Conservation (phyloP, 2,329 filamentous ascomycete species). For the Grosmannia huntii region DNA sequence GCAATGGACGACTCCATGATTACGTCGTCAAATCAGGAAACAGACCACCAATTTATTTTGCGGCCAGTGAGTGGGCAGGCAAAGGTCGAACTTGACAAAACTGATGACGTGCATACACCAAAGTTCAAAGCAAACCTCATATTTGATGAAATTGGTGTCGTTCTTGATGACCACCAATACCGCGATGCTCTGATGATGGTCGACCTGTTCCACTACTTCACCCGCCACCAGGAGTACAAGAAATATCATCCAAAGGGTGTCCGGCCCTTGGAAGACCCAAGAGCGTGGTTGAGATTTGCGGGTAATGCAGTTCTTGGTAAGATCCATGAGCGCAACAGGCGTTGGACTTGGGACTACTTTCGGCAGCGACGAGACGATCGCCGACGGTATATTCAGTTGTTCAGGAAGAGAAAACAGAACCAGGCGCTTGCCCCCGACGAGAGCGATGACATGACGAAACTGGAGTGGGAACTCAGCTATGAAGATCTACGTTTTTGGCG, state of each 20-base stretch:
- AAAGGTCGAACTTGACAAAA: slow-evolving; percentile 91
- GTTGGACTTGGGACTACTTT: slow-evolving; percentile 96
- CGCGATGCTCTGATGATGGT: slow-evolving; percentile 96
- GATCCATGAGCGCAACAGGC: slow-evolving; percentile 85
- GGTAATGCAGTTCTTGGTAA: slow-evolving; percentile 80
- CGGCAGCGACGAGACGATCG: slow-evolving; percentile 85
- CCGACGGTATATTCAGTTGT: slow-evolving; percentile 77
- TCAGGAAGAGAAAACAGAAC: slow-evolving; percentile 82
- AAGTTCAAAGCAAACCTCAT: slow-evolving; percentile 83
- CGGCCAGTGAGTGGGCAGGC: slow-evolving; percentile 93
- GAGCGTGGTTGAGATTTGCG: slow-evolving; percentile 86
- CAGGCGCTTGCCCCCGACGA: slow-evolving; percentile 61
- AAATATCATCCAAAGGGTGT: slow-evolving; percentile 74
- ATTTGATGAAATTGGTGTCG: slow-evolving; percentile 94
- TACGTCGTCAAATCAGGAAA: slow-evolving; percentile 19
- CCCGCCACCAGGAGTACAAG: slow-evolving; percentile 94
- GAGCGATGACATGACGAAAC: slow-evolving; percentile 53
- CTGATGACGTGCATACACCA: slow-evolving; percentile 62
- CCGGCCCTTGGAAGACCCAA: slow-evolving; percentile 75
- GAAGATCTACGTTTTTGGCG: slow-evolving; percentile 97
- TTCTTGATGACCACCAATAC: slow-evolving; percentile 97
- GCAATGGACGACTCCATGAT: neutral
- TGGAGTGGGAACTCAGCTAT: slow-evolving; percentile 83
- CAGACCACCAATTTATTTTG: slow-evolving; percentile 75
- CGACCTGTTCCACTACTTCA: slow-evolving; percentile 96